Evolutionary conservation across 495 filamentous ascomycete genomes (phyloP).

Genomic region (Clohesyomyces aquaticus): DNA sequence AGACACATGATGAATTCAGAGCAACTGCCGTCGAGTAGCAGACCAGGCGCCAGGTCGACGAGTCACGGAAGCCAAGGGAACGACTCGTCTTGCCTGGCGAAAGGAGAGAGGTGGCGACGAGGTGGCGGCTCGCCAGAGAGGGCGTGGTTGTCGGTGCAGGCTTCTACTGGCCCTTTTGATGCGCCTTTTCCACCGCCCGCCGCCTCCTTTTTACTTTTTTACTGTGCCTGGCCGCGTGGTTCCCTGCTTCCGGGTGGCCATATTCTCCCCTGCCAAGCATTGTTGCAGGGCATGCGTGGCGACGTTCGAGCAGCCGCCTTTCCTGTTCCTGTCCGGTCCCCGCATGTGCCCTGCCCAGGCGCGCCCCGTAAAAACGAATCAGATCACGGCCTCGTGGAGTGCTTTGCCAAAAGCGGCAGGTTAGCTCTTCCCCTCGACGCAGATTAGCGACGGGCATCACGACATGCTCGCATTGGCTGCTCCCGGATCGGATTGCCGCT

Average conservation of each 20-base stretch:
- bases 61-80: conserved; percentile 11
- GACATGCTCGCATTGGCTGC: neutral
- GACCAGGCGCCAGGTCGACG: conserved; percentile 15
- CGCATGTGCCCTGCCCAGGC: conserved; percentile 14
- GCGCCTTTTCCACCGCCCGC: neutral
- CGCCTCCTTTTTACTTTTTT: conserved; percentile 5
- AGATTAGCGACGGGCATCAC: neutral
- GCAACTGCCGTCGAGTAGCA: no score
- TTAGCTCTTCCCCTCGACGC: neutral
- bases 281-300: conserved; percentile 6
- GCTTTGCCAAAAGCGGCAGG: neutral
- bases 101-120: conserved; percentile 1
- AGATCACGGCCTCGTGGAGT: neutral
- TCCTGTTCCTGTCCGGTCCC: conserved; percentile 34
- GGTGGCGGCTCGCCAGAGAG: conserved; percentile 2
- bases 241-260: neutral
- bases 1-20: no score
- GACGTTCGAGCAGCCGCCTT: conserved; percentile 15
- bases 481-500: neutral
- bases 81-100: neutral
- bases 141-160: neutral
- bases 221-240: neutral
- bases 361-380: conserved; percentile 20
- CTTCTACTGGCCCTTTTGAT: conserved; percentile 17
- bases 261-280: conserved; percentile 33